phyloP scores from a whole-genome alignment of 371 early-diverging fungal species.

The Rhizopus delemar region DNA sequence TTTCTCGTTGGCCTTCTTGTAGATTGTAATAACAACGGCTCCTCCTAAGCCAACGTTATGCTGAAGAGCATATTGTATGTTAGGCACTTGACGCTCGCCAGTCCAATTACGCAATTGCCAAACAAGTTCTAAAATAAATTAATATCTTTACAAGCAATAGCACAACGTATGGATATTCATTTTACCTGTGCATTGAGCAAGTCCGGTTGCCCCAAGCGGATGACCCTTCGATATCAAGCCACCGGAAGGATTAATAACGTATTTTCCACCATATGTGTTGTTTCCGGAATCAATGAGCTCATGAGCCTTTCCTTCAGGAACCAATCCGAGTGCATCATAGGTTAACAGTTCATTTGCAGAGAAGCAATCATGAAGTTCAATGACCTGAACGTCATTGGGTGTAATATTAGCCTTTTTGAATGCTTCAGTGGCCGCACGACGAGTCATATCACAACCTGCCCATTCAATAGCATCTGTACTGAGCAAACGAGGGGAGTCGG shows the following conservation, averaged over 20 bases:
- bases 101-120: conserved; percentile 76
- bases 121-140: conserved; percentile 38
- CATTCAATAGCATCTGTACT: conserved; percentile 64
- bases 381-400: conserved; percentile 65
- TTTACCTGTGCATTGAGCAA: conserved; percentile 75
- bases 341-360: conserved; percentile 79
- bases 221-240: conserved; percentile 84
- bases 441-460: conserved; percentile 76
- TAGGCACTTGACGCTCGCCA: conserved; percentile 73
- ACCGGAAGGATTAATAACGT: conserved; percentile 78
- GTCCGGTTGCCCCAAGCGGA: conserved; percentile 80
- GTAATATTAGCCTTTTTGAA: conserved; percentile 62
- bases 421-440: conserved; percentile 61
- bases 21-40: conserved; percentile 73
- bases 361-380: conserved; percentile 85
- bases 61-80: conserved; percentile 69
- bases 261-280: conserved; percentile 64
- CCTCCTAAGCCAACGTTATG: conserved; percentile 84
- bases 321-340: conserved; percentile 77
- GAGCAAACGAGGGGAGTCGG: conserved; percentile 67
- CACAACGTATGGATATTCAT: not conserved
- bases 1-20: conserved; percentile 55
- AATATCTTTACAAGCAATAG: not conserved
- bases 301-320: conserved; percentile 65
- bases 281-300: conserved; percentile 57